Base-by-base conservation (phyloP, 129 eudicot species). In the Rutidosis leptorrhynchoides region DNA sequence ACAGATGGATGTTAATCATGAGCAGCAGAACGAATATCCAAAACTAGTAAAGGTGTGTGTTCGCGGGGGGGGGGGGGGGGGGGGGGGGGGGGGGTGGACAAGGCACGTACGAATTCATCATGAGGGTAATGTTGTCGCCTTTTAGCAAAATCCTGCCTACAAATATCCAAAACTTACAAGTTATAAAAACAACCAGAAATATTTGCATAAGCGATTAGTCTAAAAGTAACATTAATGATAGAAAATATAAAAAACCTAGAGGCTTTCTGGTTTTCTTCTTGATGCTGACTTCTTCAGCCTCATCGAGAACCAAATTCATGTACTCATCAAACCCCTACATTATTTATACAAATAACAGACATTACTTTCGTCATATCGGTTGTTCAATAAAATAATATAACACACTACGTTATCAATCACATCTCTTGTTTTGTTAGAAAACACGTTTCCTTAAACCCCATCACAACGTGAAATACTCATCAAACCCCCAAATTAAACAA, bases 221-320 rank as follows among this genome's bases (percentile, higher is more conserved):
- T 73, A 3, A 15, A 37, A 15, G 14, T 37, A 37, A 37, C 3
- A 4, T 4, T 2, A 37, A 37, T 11, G 45, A 37, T 40, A 12
- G 23, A 32, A 43, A 23, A 24, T 40, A 64, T 27, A 7, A 72
- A 79, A 2, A 30, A 85, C 93, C 94, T 53, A 87, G 80, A 53
- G 83, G 30, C 71, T 87, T 87, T 71, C 85, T 81, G 75, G 77
- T 87, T 61, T 87, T 87, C 87, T 83, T 87, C 81, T 87, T 87
- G 2, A 87, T 65, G 58, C 79, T 75, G 23, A 81, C 85, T 77
- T 87, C 95, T 76, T 87, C 89, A 1, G 95, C 95, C 40, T 87
- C 95, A 37, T 87, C 95, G 22, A 83, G 72, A 22, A 87, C 95
- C 77, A 83, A 54, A 42, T 87, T 87, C 95, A 87, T 87, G 87